Evolutionary conservation across 192 early-diverging fungal species (phyloP), one percentile per base, ranked within the genome.

Genomic region (Backusella circina): DNA sequence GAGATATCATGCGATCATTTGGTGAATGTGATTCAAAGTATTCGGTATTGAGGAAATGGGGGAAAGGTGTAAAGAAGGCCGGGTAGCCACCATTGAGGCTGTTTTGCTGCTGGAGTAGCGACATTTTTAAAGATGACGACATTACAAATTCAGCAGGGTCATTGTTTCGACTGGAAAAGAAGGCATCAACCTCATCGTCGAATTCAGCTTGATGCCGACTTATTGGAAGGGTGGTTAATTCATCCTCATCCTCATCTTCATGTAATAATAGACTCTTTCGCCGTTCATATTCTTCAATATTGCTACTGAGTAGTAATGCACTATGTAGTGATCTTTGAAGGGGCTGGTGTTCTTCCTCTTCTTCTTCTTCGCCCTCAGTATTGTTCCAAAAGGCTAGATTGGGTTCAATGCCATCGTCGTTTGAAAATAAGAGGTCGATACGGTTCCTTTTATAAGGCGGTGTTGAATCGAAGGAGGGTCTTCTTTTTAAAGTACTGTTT

Each of bases 41-140:
- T 16, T 81, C 79, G 5, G 23, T 26, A 1, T 71, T 77, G 30
- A 81, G 32, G 28, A 81, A 81, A 54, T 81, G 79, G 7, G 79
- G 75, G 28, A 33, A 70, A 1, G 28, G 5, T 0, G 79, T 77
- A 23, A 67, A 66, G 15, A 39, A 74, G 12, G 16, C 12, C 8
- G 47, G 71, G 6, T 23, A 21, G 16, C 67, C 33, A 23, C 54
- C 23, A 2, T 21, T 61, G 5, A 47, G 44, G 5, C 47, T 23
- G 13, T 41, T 31, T 33, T 72, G 41, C 31, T 57, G 47, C 18
- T 73, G 71, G 1, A 73, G 32, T 16, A 73, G 3, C 28, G 32
- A 37, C 71, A 73, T 73, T 36, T 73, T 73, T 7, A 39, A 47
- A 3, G 64, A 23, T n/a, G 36, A 31, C 5, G 57, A 57, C 4